phyloP scores from a whole-genome alignment of 495 filamentous ascomycete genomes.

The Cairneyella variabilis region DNA sequence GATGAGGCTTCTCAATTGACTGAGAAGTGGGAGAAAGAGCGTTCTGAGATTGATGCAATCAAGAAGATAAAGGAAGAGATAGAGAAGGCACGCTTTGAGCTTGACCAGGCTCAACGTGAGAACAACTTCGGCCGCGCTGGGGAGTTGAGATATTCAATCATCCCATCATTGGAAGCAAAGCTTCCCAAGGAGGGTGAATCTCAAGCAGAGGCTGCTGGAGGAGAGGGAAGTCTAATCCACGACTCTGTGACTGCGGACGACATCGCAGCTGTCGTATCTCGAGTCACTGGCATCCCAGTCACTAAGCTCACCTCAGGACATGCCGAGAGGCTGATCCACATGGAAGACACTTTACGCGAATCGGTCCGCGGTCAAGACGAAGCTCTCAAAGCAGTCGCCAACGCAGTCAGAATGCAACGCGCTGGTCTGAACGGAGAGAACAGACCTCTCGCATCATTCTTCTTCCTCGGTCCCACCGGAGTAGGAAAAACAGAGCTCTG shows the following conservation, averaged over 20 bases:
- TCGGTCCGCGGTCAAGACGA: constrained; percentile 92
- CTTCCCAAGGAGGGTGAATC: constrained; percentile 70
- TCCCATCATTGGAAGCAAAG: constrained; percentile 73
- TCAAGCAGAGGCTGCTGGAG: constrained; percentile 28
- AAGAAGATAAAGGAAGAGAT: constrained; percentile 83
- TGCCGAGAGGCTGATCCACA: constrained; percentile 84
- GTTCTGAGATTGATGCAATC: constrained; percentile 74
- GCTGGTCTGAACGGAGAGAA: constrained; percentile 90
- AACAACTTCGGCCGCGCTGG: constrained; percentile 89
- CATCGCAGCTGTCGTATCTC: constrained; percentile 86
- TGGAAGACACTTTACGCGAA: constrained; percentile 86
- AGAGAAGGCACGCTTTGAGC: constrained; percentile 76
- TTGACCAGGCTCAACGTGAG: constrained; percentile 78
- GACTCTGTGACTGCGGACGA: constrained; percentile 92
- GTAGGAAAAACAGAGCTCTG: constrained; percentile 97
- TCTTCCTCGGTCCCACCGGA: constrained; percentile 95
- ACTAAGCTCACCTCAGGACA: constrained; percentile 89
- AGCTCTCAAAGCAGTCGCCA: constrained; percentile 82
- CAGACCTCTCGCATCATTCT: constrained; percentile 87
- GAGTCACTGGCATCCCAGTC: constrained; percentile 88
- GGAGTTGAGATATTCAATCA: constrained; percentile 80
- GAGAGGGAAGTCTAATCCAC: constrained; percentile 61
- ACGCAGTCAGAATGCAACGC: constrained; percentile 91
- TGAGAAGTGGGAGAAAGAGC: constrained; percentile 86
- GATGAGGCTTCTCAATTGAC: constrained; percentile 64